phyloP scores from a whole-genome alignment of 2,329 filamentous ascomycete species.

The Scedosporium dehoogii region DNA sequence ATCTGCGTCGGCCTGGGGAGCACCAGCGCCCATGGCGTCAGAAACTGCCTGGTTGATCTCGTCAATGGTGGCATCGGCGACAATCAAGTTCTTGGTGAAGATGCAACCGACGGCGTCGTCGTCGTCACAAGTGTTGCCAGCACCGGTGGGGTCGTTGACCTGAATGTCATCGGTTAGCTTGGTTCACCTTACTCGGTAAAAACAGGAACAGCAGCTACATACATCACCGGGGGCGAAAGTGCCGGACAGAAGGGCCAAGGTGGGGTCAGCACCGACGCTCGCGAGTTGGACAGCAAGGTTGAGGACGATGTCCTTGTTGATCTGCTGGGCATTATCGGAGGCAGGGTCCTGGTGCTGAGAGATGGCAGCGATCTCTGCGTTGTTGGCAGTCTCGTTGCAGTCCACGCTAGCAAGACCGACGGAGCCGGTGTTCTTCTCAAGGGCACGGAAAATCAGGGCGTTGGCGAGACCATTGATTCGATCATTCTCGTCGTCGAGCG shows the following conservation, averaged over 20 bases:
- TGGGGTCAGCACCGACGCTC: constrained; percentile 29
- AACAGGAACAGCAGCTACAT: background rate
- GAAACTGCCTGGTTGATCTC: constrained; percentile 43
- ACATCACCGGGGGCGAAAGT: constrained; percentile 31
- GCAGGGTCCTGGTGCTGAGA: constrained; percentile 36
- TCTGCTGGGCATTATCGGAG: constrained; percentile 24
- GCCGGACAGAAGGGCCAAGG: constrained; percentile 29
- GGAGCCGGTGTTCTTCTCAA: constrained; percentile 34
- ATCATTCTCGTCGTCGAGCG: constrained; percentile 22
- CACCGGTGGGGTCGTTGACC: constrained; percentile 24
- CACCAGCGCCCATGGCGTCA: constrained; percentile 6
- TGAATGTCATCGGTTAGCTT: background rate
- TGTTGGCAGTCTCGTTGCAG: constrained; percentile 30
- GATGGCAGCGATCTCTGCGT: constrained; percentile 34
- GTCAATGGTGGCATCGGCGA: constrained; percentile 40
- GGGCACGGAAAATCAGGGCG: constrained; percentile 37
- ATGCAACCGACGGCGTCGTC: constrained; percentile 45
- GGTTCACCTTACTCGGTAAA: background rate
- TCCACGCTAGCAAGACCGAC: constrained; percentile 27
- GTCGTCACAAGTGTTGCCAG: constrained; percentile 44
- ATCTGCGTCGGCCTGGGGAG: background rate
- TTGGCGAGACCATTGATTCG: constrained; percentile 34
- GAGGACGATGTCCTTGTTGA: constrained; percentile 31
- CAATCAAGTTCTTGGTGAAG: constrained; percentile 41
- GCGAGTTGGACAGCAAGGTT: constrained; percentile 32